Base-by-base conservation (phyloP, 2,329 filamentous ascomycete species). In the Pseudogymnoascus sp. region DNA sequence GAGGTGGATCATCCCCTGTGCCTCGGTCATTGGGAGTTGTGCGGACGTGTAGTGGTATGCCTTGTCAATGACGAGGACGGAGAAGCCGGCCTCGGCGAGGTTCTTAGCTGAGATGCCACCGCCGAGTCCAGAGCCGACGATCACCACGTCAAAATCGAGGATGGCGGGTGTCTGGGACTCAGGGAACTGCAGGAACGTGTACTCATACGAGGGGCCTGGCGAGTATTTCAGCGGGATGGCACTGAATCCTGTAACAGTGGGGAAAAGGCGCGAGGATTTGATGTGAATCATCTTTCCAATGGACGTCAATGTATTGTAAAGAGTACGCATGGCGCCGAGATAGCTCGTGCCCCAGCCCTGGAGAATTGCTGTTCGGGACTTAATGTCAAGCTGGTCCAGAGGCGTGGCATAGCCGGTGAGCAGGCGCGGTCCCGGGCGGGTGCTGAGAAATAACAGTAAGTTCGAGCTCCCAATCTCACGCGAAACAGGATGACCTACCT, bases 121-220 rank as follows among this genome's bases (percentile, higher is more conserved):
- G 65, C 93, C 93, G 69, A 90, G 96, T 28, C 93, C 93, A 38
- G 90, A 95, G 2, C 93, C 93, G 18, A 97, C 82, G 63, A 97
- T 86, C 41, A 96, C 85, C 0, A 96, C 85, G 73, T 97, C 93
- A 0, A 89, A 88, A 61, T 91, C 85, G 40, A 96, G 77, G 2
- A 81, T 80, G 65, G 87, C 84, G 0, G 84, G 78, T 5, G 71
- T 72, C 2, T 70, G 61, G 2, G 65, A 37, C 3, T 62, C 49
- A 7, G 61, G 37, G 21, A 73, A 71, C 61, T 72, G 71, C 21
- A 69, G 41, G 28, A 75, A 74, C 2, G 69, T 61, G 60, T 71
- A 74, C 23, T 73, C 68, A 38, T 73, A 63, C 70, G 71, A 14
- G 71, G 73, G 6, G 73, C 75, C n/a, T 75, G 75, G 58, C 63